These are phyloP conservation scores for Ziziphus jujuba DNA, from an alignment of 306 rosid species.

Conservation along the genomic window DNA sequence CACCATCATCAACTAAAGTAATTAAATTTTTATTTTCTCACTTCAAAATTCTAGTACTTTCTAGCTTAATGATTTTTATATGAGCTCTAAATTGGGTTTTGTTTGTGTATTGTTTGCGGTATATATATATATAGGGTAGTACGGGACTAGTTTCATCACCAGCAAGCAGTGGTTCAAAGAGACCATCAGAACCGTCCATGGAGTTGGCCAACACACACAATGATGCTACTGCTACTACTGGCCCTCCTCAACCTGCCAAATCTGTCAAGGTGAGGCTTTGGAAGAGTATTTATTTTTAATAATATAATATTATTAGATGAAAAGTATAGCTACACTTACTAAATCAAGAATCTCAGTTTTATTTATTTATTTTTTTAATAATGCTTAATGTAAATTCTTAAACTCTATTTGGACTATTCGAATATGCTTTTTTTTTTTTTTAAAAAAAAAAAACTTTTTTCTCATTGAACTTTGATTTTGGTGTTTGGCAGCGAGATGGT, in stretches of 20 bases:
- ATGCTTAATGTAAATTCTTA: slow-evolving; percentile 24
- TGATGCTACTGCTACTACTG: slow-evolving; percentile 27
- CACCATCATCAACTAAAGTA: slow-evolving; percentile 78
- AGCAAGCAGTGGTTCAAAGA: slow-evolving; percentile 58
- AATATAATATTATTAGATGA: no score
- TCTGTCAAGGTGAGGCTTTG: slow-evolving; percentile 45
- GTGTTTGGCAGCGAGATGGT: slow-evolving; percentile 52
- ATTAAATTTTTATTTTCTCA: background rate
- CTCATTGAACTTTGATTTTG: slow-evolving; percentile 12
- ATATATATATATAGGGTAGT: slow-evolving; percentile 36
- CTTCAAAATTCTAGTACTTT: background rate
- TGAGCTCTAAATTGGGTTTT: slow-evolving; percentile 5
- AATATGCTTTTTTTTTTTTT: slow-evolving; percentile 6
- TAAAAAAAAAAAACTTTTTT: background rate
- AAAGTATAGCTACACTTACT: no score
- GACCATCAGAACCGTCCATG: slow-evolving; percentile 58
- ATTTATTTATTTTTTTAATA: background rate
- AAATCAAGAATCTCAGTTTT: no score
- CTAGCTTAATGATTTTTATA: background rate
- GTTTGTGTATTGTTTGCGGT: no score
- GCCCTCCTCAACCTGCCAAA: slow-evolving; percentile 57
- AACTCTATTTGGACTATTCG: background rate
- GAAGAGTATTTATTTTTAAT: no score
- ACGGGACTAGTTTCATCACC: slow-evolving; percentile 53
- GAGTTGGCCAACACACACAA: slow-evolving; percentile 64